Evolutionary conservation across 2,329 filamentous ascomycete species (phyloP), one percentile per base, ranked within the genome.

Genomic region (Cryphonectria japonica): DNA sequence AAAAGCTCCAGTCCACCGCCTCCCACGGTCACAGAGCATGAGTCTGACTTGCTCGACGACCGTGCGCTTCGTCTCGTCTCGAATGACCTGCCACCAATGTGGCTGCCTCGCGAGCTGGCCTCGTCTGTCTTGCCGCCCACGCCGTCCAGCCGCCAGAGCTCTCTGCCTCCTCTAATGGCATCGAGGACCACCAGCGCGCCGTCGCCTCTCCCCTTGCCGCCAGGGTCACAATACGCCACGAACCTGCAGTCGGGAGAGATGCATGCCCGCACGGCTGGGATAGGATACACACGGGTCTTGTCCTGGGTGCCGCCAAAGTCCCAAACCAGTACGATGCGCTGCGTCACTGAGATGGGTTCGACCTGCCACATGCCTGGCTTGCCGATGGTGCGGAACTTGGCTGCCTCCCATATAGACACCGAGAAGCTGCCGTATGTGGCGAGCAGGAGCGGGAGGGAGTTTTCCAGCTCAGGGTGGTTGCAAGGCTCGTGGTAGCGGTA

Each of bases 331-430:
- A 83, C 80, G 54, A 80, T 76, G 0, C 81, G 78, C 68, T 76
- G 76, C 1, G 77, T 74, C 3, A 83, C 80, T 0, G 74, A 32
- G 0, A 78, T 77, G 0, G 79, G 79, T 1, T 75, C 75, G 0
- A 83, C 77, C 66, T 81, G 81, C 72, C 76, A 82, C 2, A 77
- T 78, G 1, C 78, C 77, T 1, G 75, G 75, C 2, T 75, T 65
- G 3, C 75, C 75, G 9, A 82, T 75, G 14, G 79, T 78, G 19
- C 78, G 78, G 73, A 80, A 82, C 41, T 74, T 77, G 5, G 82
- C 80, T 0, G 81, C 80, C 62, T 82, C 81, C 82, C 82, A 83
- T 37, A 83, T 80, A 9, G 81, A 83, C 0, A 82, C 79, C 7
- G 80, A 79, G 0, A 80, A 76, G 69, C 78, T 80, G 26, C 81